Evolutionary conservation across 306 rosid species (phyloP).

Genomic region (Pterocarpus macrocarpus): DNA sequence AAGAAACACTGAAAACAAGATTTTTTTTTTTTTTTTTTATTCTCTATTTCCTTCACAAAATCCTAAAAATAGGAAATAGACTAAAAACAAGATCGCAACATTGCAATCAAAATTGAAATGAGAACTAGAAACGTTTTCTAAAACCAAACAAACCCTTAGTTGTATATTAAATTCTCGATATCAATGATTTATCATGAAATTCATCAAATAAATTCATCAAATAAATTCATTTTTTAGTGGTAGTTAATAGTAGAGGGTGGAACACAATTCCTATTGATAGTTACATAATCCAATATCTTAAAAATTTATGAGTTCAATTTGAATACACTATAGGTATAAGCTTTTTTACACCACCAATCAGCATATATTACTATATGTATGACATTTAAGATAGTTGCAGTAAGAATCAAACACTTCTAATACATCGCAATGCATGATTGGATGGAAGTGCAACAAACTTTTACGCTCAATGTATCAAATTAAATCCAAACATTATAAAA

Average conservation of each 20-base stretch:
- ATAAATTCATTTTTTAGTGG: neutral
- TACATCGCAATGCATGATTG: no score
- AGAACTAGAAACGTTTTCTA: no score
- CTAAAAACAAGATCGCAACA: no score
- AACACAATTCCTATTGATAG: constrained; percentile 20
- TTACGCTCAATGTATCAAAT: no score
- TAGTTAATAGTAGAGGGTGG: constrained; percentile 23
- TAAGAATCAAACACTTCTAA: no score
- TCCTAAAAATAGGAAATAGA: no score
- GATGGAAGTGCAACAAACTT: neutral
- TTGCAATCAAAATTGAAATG: no score
- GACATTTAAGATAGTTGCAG: neutral
- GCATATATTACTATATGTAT: neutral
- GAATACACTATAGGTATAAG: neutral
- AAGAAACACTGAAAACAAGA: no score
- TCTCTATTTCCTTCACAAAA: no score
- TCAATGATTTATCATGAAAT: neutral
- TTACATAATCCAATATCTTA: constrained; percentile 16
- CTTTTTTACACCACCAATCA: neutral
- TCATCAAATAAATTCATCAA: neutral
- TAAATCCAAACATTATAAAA: neutral
- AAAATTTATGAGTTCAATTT: neutral
- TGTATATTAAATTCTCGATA: neutral
- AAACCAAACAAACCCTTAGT: neutral
- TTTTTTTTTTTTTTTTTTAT: no score